Base-by-base conservation (phyloP, 192 early-diverging fungal genomes). In the Podila epigama region DNA sequence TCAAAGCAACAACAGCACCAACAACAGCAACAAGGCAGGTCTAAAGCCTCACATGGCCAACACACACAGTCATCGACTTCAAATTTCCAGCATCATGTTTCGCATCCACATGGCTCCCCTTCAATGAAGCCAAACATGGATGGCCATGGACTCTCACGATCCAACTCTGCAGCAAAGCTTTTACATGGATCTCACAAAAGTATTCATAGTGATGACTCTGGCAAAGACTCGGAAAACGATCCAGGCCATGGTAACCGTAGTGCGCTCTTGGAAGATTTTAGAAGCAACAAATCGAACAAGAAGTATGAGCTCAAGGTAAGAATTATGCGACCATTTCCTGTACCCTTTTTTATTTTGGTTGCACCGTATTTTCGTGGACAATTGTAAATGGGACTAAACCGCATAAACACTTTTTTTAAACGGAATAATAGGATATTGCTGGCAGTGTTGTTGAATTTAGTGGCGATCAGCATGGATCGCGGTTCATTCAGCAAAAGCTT, bases 401-500 rank as follows among this genome's bases (percentile, higher is more conserved):
- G 2, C 22, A 18, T 6, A 51, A 18, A 0, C 11, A 15, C 31
- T 48, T 13, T 10, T 18, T 1, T 8, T 20, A 8, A 36, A 27
- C 12, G 20, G 28, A 18, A 32, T 39, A 27, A 33, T 70, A 92
- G 90, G 97, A 98, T 66, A 95, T 98, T 84, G 86, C 86, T 41
- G 92, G 90, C 9, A 88, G 90, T 73, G 92, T 98, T 77, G 95
- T 97, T 25, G 97, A 98, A 75, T 98, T 98, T 60, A 96, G 95
- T 79, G 93, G 95, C 58, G 97, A 98, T 81, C 97, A 98, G 80
- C 95, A 98, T 70, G 97, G 97, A 3, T 96, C 95, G 51, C 89
- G 97, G 29, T 98, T 97, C 66, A 97, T 98, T 83, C 97, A 98
- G 84, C 96, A 97, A 69, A 96, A 96, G 78, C 85, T 98, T 20